Percentiles rank a stretch among this genome's conserved stretches.
Evolutionary conservation across 352 stramenopile genomes (phyloP).

Genomic region (Pythium chondricola): DNA sequence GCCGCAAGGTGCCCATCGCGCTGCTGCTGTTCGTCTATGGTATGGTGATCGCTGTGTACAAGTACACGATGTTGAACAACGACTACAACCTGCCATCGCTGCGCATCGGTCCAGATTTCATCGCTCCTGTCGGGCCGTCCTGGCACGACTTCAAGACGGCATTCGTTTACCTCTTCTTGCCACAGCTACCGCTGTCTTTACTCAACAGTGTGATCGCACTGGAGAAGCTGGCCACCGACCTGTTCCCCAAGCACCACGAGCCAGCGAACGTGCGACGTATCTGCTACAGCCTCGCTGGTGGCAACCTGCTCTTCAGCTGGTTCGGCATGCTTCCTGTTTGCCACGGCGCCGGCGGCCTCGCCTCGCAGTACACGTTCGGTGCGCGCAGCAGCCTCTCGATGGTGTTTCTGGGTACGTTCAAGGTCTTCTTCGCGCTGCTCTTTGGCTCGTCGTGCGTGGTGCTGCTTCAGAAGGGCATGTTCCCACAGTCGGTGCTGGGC

Average conservation of each 20-base stretch:
- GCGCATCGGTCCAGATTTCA: conserved; percentile 48
- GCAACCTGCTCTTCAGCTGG: conserved; percentile 85
- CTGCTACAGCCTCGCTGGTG: conserved; percentile 58
- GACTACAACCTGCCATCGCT: conserved; percentile 51
- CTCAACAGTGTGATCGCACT: conserved; percentile 92
- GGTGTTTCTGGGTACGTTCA: conserved; percentile 83
- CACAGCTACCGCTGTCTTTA: conserved; percentile 89
- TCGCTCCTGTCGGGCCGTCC: conserved; percentile 45
- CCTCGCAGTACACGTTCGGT: conserved; percentile 90
- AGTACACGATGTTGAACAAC: conserved; percentile 38
- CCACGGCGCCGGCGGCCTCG: conserved; percentile 89
- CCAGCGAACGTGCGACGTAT: conserved; percentile 55
- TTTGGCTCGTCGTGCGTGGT: conserved; percentile 73
- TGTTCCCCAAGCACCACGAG: conserved; percentile 81
- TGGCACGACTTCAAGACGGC: conserved; percentile 51
- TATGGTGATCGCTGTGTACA: conserved; percentile 54
- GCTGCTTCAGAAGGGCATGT: conserved; percentile 28
- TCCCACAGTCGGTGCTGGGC: conserved; percentile 25
- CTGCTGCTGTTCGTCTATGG: conserved; percentile 68
- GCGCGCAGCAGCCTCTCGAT: conserved; percentile 88
- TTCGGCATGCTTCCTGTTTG: conserved; percentile 91
- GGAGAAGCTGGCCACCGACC: conserved; percentile 77
- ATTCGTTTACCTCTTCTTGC: conserved; percentile 85
- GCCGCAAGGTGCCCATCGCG: conserved; percentile 49
- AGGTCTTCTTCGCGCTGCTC: conserved; percentile 87